Evolutionary conservation across 768 basidiomycete genomes (phyloP).

Genomic region (Tulasnella sp.): DNA sequence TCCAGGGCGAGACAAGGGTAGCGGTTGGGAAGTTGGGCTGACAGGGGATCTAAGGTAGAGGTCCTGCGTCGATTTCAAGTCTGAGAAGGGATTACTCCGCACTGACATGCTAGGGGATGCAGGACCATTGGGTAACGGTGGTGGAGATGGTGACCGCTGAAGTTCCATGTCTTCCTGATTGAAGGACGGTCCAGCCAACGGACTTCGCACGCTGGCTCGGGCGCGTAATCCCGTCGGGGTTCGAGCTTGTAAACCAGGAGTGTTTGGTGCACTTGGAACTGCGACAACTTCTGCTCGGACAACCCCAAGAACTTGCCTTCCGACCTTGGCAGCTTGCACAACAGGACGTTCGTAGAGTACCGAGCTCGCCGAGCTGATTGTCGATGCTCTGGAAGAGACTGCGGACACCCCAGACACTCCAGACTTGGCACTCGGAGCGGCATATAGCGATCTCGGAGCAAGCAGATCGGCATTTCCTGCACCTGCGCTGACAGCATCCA

Average conservation of each 20-base stretch:
- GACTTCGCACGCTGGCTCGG: conserved; percentile 7
- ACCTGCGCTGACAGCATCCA: neutral
- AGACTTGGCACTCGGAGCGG: conserved; percentile 5
- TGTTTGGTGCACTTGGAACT: neutral
- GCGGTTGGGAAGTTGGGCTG: conserved; percentile 7
- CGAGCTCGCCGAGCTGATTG: conserved; percentile 4
- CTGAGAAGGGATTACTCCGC: conserved; percentile 9
- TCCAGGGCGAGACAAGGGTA: conserved; percentile 4
- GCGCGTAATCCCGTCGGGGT: neutral
- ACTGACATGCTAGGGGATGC: conserved; percentile 5
- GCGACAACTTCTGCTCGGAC: conserved; percentile 16
- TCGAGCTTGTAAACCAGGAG: neutral
- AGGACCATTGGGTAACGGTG: neutral
- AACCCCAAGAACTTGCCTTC: conserved; percentile 17
- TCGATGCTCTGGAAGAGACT: conserved; percentile 5
- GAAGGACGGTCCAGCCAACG: conserved; percentile 5
- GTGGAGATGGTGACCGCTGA: conserved; percentile 1
- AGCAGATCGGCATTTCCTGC: neutral
- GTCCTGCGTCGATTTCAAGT: neutral
- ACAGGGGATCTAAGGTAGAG: neutral
- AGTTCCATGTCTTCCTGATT: conserved; percentile 2
- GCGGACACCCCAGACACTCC: conserved; percentile 13
- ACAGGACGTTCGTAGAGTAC: conserved; percentile 17
- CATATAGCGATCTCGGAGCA: conserved; percentile 10
- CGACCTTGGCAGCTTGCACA: conserved; percentile 12